A percentile compares a stretch with the other conserved stretches of the same genome.
Conservation (phyloP, 1,139 yeast species). For the Saccharomyces pastorianus region DNA sequence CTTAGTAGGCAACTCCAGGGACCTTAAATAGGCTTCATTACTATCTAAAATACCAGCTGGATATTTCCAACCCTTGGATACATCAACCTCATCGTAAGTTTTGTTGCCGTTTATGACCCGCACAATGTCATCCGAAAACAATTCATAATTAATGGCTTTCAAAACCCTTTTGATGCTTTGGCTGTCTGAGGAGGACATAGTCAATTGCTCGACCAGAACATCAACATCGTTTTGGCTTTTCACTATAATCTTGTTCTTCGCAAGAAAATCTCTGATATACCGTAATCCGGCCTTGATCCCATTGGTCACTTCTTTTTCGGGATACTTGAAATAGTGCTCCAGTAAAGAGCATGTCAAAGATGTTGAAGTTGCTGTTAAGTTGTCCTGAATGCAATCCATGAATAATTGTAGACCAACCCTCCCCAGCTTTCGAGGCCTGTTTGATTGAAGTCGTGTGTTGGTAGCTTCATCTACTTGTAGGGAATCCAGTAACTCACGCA, state of each 20-base stretch:
- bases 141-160: constrained; percentile 19
- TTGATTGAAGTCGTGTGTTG: constrained; percentile 4
- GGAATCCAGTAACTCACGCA: constrained; percentile 18
- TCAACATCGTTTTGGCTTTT: constrained; percentile 13
- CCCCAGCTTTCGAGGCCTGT: constrained; percentile 16
- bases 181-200: constrained; percentile 10
- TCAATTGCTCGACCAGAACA: constrained; percentile 11
- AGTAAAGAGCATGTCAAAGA: constrained; percentile 14
- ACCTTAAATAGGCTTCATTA: constrained; percentile 26
- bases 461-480: constrained; percentile 16
- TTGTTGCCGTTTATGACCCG: constrained; percentile 26
- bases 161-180: constrained; percentile 15
- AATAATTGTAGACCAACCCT: constrained; percentile 25
- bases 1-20: constrained; percentile 20
- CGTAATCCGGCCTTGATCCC: constrained; percentile 12
- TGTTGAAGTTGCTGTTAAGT: constrained; percentile 19
- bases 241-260: constrained; percentile 12
- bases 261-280: constrained; percentile 13
- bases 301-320: constrained; percentile 11
- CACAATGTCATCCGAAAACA: constrained; percentile 25
- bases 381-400: constrained; percentile 16
- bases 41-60: constrained; percentile 22
- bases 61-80: constrained; percentile 28
- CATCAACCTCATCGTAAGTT: constrained; percentile 22
- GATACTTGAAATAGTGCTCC: constrained; percentile 16